Base-by-base conservation (phyloP, 768 basidiomycete species). In the Rickenella mellea region DNA sequence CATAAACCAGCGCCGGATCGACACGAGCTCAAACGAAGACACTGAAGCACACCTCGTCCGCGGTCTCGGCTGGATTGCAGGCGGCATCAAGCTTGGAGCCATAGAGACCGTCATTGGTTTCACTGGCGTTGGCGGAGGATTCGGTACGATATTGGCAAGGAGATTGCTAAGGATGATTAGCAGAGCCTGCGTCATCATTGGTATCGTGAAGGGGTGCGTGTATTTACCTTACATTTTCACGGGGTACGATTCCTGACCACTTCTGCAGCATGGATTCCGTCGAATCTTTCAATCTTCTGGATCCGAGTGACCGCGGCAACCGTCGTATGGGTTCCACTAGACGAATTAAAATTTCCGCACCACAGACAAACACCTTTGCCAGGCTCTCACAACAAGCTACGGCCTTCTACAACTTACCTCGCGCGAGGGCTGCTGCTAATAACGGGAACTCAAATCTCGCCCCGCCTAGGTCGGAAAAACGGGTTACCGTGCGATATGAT, bases 41-140 rank as follows among this genome's bases (percentile, higher is more conserved):
- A 56, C 61, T 0, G 71, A 77, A 54, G 48, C 47, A n/a, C 57
- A 65, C 19, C 57, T 74, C 15, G 63, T 79, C 49, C 71, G 67
- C 44, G 86, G 85, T 8, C 70, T 74, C 8, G 74, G 66, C 14
- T 88, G 83, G 83, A 66, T 86, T 33, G 62, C 70, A n/a, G 62
- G 53, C 0, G 82, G 74, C 3, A 54, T 82, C 42, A 72, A 76
- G 51, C 52, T 87, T 20, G 81, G 82, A 8, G 73, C 74, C 3
- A 54, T 79, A 36, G 86, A 89, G 58, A 75, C 72, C 5, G 56
- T 76, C 5, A 52, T 80, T 8, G 86, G 83, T 1, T 86, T 85
- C 49, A n/a, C n/a, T n/a, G n/a, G n/a, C n/a, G 69, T 68, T 2
- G 59, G 63, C 11, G 67, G 65, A 21, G 64, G 65, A 6, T 85